A percentile compares a stretch with the other conserved stretches of the same genome.
These are phyloP conservation scores for Lathyrus aphaca DNA, from an alignment of 306 rosid species.

Conservation along the genomic window DNA sequence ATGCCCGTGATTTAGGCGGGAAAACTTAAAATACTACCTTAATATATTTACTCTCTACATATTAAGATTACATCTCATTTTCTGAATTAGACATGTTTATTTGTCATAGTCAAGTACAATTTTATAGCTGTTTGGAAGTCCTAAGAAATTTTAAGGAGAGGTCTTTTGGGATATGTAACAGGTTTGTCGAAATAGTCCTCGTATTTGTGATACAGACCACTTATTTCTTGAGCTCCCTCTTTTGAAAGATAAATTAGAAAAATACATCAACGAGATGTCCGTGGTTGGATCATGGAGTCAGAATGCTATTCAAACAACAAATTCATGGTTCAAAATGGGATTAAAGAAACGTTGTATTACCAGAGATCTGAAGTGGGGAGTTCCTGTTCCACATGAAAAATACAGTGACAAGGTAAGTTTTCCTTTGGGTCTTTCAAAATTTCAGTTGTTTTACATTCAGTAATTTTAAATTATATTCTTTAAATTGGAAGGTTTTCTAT, in stretches of 20 bases:
- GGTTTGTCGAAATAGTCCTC: constrained; percentile 81
- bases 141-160: constrained; percentile 8
- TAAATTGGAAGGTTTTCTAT: constrained; percentile 75
- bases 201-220: constrained; percentile 84
- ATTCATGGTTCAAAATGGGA: constrained; percentile 92
- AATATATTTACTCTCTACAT: background rate
- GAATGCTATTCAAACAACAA: constrained; percentile 88
- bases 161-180: constrained; percentile 40
- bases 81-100: constrained; percentile 22
- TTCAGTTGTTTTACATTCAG: constrained; percentile 14
- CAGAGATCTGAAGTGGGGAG: constrained; percentile 98
- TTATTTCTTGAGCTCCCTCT: constrained; percentile 91
- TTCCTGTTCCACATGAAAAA: constrained; percentile 92
- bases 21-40: background rate
- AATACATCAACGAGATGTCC: constrained; percentile 70
- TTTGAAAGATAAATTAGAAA: constrained; percentile 69
- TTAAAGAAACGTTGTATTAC: constrained; percentile 84
- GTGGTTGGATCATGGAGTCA: constrained; percentile 93
- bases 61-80: background rate
- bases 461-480: constrained; percentile 7
- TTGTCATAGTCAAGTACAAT: constrained; percentile 17
- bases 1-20: background rate
- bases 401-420: constrained; percentile 79
- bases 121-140: constrained; percentile 24
- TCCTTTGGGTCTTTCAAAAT: constrained; percentile 8